phyloP scores from a whole-genome alignment of 495 filamentous ascomycete genomes.

The Baudoinia panamericana region DNA sequence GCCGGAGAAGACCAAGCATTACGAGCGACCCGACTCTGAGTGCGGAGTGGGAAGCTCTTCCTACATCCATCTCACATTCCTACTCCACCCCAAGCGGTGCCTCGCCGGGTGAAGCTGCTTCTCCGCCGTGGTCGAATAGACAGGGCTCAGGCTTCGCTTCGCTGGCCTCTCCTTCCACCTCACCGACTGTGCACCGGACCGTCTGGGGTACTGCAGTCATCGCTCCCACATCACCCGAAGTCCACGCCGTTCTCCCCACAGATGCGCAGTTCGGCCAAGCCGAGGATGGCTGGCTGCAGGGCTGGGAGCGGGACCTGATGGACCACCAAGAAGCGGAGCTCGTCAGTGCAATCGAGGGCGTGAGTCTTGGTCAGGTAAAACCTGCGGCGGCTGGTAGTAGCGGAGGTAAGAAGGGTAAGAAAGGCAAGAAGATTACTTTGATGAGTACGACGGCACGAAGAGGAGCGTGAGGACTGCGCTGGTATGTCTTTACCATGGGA shows the following conservation, averaged over 20 bases:
- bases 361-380: no score
- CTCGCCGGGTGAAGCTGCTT: constrained; percentile 33
- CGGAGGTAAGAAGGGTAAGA: constrained; percentile 59
- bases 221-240: constrained; percentile 36
- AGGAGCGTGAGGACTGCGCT: constrained; percentile 39
- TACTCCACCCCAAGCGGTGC: constrained; percentile 26
- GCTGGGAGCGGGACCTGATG: constrained; percentile 56
- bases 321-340: constrained; percentile 33
- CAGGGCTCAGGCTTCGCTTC: constrained; percentile 42
- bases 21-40: constrained; percentile 22
- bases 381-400: constrained; percentile 21
- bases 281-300: constrained; percentile 73
- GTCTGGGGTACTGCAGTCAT: constrained; percentile 77
- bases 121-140: constrained; percentile 44
- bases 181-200: constrained; percentile 58
- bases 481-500: no score
- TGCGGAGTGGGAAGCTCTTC: constrained; percentile 51
- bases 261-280: constrained; percentile 23
- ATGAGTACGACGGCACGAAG: constrained; percentile 75
- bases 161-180: constrained; percentile 62
- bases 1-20: constrained; percentile 25
- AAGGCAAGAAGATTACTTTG: constrained; percentile 83
- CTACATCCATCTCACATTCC: constrained; percentile 7
- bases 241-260: constrained; percentile 22
- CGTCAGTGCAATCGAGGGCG: constrained; percentile 21